Conservation (phyloP, 768 basidiomycete genomes). For the Amanita rubescens region DNA sequence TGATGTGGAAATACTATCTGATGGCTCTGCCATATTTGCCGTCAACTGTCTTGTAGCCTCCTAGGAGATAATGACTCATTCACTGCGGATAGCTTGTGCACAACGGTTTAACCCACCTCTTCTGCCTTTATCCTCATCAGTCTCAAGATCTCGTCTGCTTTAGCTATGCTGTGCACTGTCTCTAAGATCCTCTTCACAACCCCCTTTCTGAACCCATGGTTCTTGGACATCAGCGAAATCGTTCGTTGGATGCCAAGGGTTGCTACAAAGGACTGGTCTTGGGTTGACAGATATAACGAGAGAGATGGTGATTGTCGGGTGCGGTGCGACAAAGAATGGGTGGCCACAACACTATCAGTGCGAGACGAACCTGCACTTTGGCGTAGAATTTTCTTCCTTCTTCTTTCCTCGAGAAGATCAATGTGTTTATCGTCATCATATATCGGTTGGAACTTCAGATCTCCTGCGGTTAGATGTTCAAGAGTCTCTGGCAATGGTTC, state of each 20-base stretch:
- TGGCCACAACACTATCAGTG: neutral
- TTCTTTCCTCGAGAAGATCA: conserved; percentile 2
- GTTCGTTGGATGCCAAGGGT: conserved; percentile 17
- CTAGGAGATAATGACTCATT: neutral
- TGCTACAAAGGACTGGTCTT: conserved; percentile 4
- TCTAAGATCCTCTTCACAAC: conserved; percentile 34
- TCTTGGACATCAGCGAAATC: conserved; percentile 33
- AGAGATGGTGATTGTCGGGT: neutral
- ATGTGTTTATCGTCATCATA: neutral
- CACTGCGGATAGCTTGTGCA: neutral
- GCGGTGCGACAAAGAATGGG: neutral
- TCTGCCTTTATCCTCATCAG: conserved; percentile 32
- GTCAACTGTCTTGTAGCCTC: conserved; percentile 2
- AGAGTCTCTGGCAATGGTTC: neutral
- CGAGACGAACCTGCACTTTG: neutral
- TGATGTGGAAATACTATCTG: neutral
- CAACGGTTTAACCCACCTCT: conserved; percentile 3
- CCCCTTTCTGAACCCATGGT: conserved; percentile 35
- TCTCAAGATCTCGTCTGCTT: conserved; percentile 30
- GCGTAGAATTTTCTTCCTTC: neutral
- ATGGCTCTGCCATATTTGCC: neutral
- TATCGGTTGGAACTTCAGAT: neutral
- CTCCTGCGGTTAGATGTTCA: neutral
- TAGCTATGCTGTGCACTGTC: conserved; percentile 24
- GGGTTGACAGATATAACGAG: conserved; percentile 2